These are phyloP conservation scores for Russula lepida DNA, from an alignment of 768 basidiomycete genomes.

Conservation along the genomic window DNA sequence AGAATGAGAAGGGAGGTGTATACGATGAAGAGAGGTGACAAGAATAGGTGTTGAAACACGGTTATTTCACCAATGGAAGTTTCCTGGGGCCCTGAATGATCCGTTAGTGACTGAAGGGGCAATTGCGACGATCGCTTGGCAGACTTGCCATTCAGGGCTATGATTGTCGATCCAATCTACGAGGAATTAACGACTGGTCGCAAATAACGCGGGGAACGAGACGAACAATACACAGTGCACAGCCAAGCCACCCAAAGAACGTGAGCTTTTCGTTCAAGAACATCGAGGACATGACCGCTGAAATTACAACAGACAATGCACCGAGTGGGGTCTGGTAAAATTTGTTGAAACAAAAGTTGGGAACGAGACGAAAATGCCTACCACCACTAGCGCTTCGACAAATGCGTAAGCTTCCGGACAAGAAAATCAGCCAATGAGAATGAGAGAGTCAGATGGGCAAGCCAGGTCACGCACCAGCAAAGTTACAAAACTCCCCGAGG, in stretches of 20 bases:
- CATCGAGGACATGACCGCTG: slow-evolving; percentile 84
- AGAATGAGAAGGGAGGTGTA: slow-evolving; percentile 58
- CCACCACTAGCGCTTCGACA: slow-evolving; percentile 87
- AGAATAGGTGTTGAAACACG: slow-evolving; percentile 70
- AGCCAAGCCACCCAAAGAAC: slow-evolving; percentile 97
- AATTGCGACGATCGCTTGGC: slow-evolving; percentile 22
- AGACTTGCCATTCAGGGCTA: slow-evolving; percentile 71
- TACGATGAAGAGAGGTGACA: slow-evolving; percentile 74
- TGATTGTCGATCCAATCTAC: slow-evolving; percentile 78
- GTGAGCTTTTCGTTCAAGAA: slow-evolving; percentile 90
- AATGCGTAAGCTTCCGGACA: slow-evolving; percentile 65
- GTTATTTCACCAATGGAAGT: slow-evolving; percentile 57
- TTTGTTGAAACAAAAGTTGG: slow-evolving; percentile 6
- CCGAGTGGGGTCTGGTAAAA: slow-evolving; percentile 76
- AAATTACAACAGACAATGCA: slow-evolving; percentile 92
- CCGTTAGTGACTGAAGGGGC: not conserved
- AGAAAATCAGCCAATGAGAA: slow-evolving; percentile 15
- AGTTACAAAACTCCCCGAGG: slow-evolving; percentile 80
- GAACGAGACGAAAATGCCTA: slow-evolving; percentile 29
- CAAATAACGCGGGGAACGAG: not conserved
- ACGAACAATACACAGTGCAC: slow-evolving; percentile 80
- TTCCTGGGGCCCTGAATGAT: slow-evolving; percentile 53
- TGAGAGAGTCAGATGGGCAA: slow-evolving; percentile 23
- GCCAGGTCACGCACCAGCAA: slow-evolving; percentile 50
- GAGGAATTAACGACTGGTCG: not conserved